phyloP scores from a whole-genome alignment of 805 yeast genomes.

The Komagataella pseudopastoris region DNA sequence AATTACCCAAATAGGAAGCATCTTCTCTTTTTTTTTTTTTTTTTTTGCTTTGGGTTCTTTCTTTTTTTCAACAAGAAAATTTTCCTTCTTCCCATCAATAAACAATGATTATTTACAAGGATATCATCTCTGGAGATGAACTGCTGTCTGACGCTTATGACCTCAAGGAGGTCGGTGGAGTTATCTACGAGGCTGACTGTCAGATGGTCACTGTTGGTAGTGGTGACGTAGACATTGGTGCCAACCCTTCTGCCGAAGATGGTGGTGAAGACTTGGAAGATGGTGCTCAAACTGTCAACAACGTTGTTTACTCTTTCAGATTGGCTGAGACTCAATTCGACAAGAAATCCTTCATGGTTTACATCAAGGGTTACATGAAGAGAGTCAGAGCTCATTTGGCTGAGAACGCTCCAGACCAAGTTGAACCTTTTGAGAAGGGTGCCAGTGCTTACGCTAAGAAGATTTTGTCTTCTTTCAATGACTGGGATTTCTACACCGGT shows the following conservation, averaged over 20 bases:
- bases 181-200: constrained; percentile 95
- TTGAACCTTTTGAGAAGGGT: constrained; percentile 91
- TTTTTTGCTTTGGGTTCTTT: not conserved
- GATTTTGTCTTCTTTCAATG: constrained; percentile 88
- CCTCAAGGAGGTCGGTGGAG: constrained; percentile 74
- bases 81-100: not conserved
- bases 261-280: constrained; percentile 77
- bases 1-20: constrained; percentile 1
- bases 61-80: not conserved
- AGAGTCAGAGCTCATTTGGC: constrained; percentile 80
- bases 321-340: constrained; percentile 91
- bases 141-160: constrained; percentile 96
- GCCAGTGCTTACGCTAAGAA: constrained; percentile 94
- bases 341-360: constrained; percentile 93
- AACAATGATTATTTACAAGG: constrained; percentile 36
- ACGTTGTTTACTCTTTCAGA: constrained; percentile 97
- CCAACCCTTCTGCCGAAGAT: constrained; percentile 98
- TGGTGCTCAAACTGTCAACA: constrained; percentile 86
- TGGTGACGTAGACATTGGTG: constrained; percentile 96
- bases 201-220: constrained; percentile 74
- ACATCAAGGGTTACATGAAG: constrained; percentile 99
- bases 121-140: constrained; percentile 91
- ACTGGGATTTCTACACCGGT: constrained; percentile 99
- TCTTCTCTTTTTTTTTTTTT: not conserved
- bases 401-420: constrained; percentile 79